A percentile compares a stretch with the other conserved stretches of the same genome.
These are phyloP conservation scores for Ceratocystis diversiconidia DNA, from an alignment of 2,329 filamentous ascomycete species.

Conservation along the genomic window DNA sequence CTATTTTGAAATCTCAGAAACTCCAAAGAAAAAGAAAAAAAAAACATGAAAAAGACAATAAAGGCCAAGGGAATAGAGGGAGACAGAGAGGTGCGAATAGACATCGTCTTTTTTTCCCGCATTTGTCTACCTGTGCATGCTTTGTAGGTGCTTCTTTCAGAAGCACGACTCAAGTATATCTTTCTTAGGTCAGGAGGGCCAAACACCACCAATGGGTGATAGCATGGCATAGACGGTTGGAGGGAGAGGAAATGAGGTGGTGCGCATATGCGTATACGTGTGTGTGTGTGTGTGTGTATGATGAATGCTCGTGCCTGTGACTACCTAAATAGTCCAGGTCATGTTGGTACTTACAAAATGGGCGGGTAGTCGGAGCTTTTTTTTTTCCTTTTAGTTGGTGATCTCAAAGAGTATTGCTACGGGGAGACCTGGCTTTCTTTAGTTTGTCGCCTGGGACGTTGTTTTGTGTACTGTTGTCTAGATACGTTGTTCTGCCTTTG, in stretches of 20 bases:
- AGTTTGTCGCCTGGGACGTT: neutral
- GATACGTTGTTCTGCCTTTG: neutral
- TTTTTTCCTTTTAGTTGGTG: neutral
- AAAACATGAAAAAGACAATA: neutral
- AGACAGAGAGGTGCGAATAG: neutral
- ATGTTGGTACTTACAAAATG: neutral
- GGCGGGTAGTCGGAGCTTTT: neutral
- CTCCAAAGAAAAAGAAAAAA: neutral
- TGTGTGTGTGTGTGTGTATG: neutral
- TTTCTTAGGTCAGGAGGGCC: neutral
- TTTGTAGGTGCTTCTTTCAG: neutral
- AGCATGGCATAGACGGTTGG: neutral
- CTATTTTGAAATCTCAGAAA: neutral
- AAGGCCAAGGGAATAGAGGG: neutral
- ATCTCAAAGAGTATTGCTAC: neutral
- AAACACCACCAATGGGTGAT: neutral
- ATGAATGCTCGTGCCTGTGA: neutral
- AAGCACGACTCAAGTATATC: neutral
- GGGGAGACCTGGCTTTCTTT: neutral
- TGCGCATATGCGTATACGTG: neutral
- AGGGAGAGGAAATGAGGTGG: neutral
- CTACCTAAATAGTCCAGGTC: neutral
- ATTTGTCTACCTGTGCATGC: neutral
- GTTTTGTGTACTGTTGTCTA: neutral
- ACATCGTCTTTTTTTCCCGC: neutral